Base-by-base conservation (phyloP, 768 basidiomycete genomes). In the Tricholoma hemisulphureum region DNA sequence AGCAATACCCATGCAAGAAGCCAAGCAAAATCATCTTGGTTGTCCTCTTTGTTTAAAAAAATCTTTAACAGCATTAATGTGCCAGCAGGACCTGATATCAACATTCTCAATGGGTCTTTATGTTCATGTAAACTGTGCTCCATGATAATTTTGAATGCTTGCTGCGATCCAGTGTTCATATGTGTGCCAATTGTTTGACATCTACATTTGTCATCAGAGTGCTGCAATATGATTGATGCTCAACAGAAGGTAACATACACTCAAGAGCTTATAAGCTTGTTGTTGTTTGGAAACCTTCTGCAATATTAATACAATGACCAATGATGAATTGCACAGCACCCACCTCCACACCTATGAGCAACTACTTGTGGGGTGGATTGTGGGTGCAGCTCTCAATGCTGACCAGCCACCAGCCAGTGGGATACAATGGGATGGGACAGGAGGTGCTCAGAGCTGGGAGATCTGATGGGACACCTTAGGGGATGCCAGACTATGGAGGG, bases 1-100 rank as follows among this genome's bases (percentile, higher is more conserved):
- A 20, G 78, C 77, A 11, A 73, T 66, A 0, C 78, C 79, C 8
- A 74, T 79, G 51, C 63, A 77, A 0, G 75, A 68, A 16, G 67
- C 53, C 1, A 76, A 54, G 0, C 71, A 55, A 24, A 78, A 68
- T 4, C 71, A 52, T 0, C 67, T 56, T 1, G 10, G 7, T 48
- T 77, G 58, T 0, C 60, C 53, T 13, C 58, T 13, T 1, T 32
- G 2, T 0, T 43, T 35, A 60, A 78, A 79, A 46, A 72, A 75
- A 4, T 67, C 64, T 24, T 60, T 63, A 1, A 80, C 11, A 0
- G 75, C 74, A 39, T 71, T 57, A 2, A 80, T 71, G 3, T 80
- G 1, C 79, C 78, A 8, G 73, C 77, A 1, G 76, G 56, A 0
- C 78, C 78, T 6, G 61, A 63, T 0, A 80, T 16, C 21, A 69